These are phyloP conservation scores for Penicillium sp. DNA, from an alignment of 2,329 filamentous ascomycete species.

Conservation along the genomic window DNA sequence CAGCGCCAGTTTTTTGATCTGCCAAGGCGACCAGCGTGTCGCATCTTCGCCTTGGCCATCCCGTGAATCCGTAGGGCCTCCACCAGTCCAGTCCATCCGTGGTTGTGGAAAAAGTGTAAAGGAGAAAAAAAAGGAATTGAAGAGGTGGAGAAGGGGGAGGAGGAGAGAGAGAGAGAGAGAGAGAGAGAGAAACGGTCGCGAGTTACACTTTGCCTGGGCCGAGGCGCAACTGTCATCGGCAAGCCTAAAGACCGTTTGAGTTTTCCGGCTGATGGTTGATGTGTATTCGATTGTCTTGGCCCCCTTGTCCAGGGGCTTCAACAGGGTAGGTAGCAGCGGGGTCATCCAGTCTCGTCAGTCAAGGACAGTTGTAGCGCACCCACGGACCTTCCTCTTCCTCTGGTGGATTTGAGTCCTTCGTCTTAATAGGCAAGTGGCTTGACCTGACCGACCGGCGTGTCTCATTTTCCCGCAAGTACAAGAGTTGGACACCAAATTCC, in stretches of 20 bases:
- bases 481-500: too few species aligned
- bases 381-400: too few species aligned
- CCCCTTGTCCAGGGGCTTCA: background rate
- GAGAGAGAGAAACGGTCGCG: background rate
- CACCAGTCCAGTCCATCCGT: too few species aligned
- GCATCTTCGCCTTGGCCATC: too few species aligned
- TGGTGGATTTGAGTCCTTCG: background rate
- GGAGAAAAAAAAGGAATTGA: too few species aligned
- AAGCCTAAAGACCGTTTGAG: slow-evolving; percentile 16
- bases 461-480: background rate
- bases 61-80: too few species aligned
- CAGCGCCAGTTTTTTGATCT: too few species aligned
- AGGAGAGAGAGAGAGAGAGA: background rate
- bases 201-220: background rate
- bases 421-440: slow-evolving; percentile 8
- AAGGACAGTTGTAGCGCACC: too few species aligned
- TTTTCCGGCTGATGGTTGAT: slow-evolving; percentile 13
- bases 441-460: slow-evolving; percentile 11
- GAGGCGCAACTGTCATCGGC: slow-evolving; percentile 18
- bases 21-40: too few species aligned
- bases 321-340: background rate
- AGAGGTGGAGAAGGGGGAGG: too few species aligned
- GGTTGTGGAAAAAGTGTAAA: too few species aligned
- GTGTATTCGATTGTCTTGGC: background rate
- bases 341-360: too few species aligned